These are phyloP conservation scores for Boletus pseudo-olivaceus DNA, from an alignment of 768 basidiomycete genomes.

Conservation along the genomic window DNA sequence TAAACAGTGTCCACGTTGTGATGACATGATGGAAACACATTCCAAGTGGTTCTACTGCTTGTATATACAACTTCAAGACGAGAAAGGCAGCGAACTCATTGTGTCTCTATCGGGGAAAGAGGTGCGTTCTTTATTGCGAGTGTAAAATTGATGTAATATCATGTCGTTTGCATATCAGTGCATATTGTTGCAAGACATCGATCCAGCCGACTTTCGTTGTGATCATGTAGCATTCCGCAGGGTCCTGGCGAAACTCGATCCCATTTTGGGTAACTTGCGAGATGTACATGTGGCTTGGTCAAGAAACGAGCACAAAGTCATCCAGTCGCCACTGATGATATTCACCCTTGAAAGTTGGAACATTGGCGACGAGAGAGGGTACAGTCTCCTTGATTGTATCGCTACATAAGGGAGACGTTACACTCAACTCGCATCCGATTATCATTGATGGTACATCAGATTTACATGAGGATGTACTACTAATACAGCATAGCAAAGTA, in stretches of 20 bases:
- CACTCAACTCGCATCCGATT: neutral
- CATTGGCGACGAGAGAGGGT: constrained; percentile 15
- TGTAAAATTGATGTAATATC: neutral
- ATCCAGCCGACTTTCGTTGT: constrained; percentile 40
- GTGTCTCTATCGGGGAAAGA: constrained; percentile 50
- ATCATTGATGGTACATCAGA: neutral
- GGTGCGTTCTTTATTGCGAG: constrained; percentile 24
- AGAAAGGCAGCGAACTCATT: constrained; percentile 37
- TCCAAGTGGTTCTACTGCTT: constrained; percentile 48
- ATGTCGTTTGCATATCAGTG: constrained; percentile 32
- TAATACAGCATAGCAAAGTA: neutral
- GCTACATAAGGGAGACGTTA: neutral
- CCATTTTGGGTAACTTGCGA: constrained; percentile 46
- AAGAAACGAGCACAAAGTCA: constrained; percentile 13
- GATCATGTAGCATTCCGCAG: constrained; percentile 36
- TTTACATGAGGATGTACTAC: neutral
- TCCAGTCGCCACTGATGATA: constrained; percentile 24
- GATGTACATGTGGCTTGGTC: constrained; percentile 37
- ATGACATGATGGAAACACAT: constrained; percentile 50
- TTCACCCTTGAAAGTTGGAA: constrained; percentile 33
- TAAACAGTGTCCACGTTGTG: constrained; percentile 49
- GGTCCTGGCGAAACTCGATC: constrained; percentile 41
- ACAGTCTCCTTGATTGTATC: constrained; percentile 22
- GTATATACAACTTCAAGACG: constrained; percentile 51
- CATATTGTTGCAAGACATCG: constrained; percentile 42